Percentiles rank a stretch among this genome's conserved stretches.
phyloP scores from a whole-genome alignment of 129 eudicot genomes.

The Escallonia herrerae region DNA sequence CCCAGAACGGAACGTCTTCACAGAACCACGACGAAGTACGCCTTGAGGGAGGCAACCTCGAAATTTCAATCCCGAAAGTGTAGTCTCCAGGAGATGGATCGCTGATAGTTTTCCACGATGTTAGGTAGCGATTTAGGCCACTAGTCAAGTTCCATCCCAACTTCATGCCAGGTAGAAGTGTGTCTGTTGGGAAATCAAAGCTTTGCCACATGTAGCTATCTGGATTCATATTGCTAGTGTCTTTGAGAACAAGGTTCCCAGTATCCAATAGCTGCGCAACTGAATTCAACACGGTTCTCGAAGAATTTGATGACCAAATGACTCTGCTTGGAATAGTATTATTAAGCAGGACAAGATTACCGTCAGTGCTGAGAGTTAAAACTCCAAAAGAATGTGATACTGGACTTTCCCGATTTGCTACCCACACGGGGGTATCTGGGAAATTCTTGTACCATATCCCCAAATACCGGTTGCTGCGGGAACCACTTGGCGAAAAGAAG shows the following conservation, averaged over 20 bases:
- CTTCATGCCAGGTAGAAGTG: constrained; percentile 13
- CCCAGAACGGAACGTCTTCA: constrained; percentile 13
- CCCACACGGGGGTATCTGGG: constrained; percentile 6
- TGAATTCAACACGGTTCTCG: not conserved
- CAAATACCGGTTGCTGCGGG: not conserved
- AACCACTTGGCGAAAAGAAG: not conserved
- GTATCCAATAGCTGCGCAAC: not conserved
- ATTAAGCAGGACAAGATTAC: constrained; percentile 9
- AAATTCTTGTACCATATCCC: not conserved
- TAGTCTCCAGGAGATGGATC: constrained; percentile 24
- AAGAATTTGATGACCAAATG: constrained; percentile 13
- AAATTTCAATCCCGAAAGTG: not conserved
- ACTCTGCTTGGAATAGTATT: not conserved
- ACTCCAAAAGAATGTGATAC: not conserved
- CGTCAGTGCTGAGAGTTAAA: constrained; percentile 1
- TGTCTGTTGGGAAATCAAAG: constrained; percentile 9
- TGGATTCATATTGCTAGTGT: constrained; percentile 2
- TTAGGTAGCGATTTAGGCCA: not conserved
- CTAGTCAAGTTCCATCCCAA: not conserved
- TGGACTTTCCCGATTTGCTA: constrained; percentile 12
- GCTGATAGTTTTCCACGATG: constrained; percentile 18
- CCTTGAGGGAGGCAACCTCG: not conserved
- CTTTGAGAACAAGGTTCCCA: constrained; percentile 9
- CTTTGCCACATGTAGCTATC: constrained; percentile 20
- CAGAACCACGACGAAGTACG: not conserved